Evolutionary conservation across 2,329 filamentous ascomycete species (phyloP), one percentile per base, ranked within the genome.

Genomic region (Aspergillus sclerotialis): DNA sequence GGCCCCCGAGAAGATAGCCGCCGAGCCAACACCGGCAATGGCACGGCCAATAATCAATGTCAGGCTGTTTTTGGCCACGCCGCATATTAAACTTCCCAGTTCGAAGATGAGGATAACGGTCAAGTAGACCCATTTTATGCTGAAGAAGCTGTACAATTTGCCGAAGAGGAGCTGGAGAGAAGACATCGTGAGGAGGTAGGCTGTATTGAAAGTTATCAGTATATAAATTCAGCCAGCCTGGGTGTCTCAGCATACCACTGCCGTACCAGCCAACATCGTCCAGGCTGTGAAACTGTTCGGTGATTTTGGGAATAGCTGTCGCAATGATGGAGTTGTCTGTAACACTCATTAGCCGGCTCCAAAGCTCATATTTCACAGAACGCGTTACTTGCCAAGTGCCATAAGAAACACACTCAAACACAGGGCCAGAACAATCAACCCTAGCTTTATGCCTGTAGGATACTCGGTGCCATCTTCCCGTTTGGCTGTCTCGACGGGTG

Each of bases 211-310:
- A n/a, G n/a, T n/a, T n/a, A n/a, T n/a, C n/a, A n/a, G n/a, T n/a
- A n/a, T n/a, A n/a, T n/a, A n/a, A n/a, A n/a, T n/a, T n/a, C n/a
- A n/a, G n/a, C n/a, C n/a, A n/a, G n/a, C n/a, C n/a, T n/a, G n/a
- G n/a, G n/a, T n/a, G n/a, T n/a, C n/a, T n/a, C n/a, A n/a, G n/a
- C n/a, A n/a, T n/a, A n/a, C n/a, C 53, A 28, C 59, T 64, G 17
- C 64, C 64, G 39, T 72, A 71, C 68, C 69, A 72, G 19, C 65
- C 65, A 5, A 72, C 58, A 36, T 71, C 67, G 4, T 57, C 50
- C 23, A 68, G 51, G 4, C 65, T 64, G 23, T 69, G 50, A 44
- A 72, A 72, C 19, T 68, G 50, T 40, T 68, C 58, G 0, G 68
- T 69, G 32, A 72, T 70, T 11, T 51, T 54, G 10, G 68, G 68